Evolutionary conservation across 805 yeast genomes (phyloP).

Genomic region (Diddensiella santjacobensis): DNA sequence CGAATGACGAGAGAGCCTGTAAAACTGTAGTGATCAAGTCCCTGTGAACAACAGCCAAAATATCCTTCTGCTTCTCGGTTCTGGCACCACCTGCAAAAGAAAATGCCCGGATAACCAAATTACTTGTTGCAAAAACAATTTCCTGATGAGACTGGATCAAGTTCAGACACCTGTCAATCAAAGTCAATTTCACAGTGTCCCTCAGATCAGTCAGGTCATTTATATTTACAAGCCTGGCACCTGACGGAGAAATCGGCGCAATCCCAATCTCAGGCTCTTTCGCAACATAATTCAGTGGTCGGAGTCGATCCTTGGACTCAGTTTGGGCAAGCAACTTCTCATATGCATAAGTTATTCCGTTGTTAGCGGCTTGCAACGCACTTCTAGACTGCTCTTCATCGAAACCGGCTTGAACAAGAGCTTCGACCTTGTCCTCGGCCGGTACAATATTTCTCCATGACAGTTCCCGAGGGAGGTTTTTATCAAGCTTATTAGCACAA

Average conservation of each 20-base stretch:
- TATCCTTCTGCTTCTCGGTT: constrained; percentile 16
- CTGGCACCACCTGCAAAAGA: constrained; percentile 12
- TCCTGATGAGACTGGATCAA: constrained; percentile 22
- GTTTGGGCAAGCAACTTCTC: neutral
- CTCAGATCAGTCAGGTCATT: constrained; percentile 25
- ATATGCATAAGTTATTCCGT: constrained; percentile 11
- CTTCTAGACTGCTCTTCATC: constrained; percentile 10
- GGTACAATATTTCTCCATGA: constrained; percentile 26
- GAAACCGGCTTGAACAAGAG: constrained; percentile 23
- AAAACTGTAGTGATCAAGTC: constrained; percentile 15
- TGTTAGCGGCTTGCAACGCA: constrained; percentile 4
- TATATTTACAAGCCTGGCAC: constrained; percentile 17
- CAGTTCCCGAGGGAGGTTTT: constrained; percentile 21
- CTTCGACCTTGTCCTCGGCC: constrained; percentile 25
- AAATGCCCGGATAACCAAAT: constrained; percentile 18
- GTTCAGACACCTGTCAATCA: constrained; percentile 23
- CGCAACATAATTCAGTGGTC: neutral
- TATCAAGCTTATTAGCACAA: constrained; percentile 1
- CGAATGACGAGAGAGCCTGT: constrained; percentile 13
- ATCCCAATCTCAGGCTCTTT: constrained; percentile 3
- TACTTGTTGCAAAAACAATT: constrained; percentile 23
- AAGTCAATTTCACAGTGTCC: constrained; percentile 15
- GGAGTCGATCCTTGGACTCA: neutral
- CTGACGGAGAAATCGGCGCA: constrained; percentile 19
- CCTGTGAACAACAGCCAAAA: constrained; percentile 13